Percentiles rank a stretch among this genome's conserved stretches.
These are phyloP conservation scores for Stentor roeselii DNA, from an alignment of 73 alveolate species.

Conservation along the genomic window DNA sequence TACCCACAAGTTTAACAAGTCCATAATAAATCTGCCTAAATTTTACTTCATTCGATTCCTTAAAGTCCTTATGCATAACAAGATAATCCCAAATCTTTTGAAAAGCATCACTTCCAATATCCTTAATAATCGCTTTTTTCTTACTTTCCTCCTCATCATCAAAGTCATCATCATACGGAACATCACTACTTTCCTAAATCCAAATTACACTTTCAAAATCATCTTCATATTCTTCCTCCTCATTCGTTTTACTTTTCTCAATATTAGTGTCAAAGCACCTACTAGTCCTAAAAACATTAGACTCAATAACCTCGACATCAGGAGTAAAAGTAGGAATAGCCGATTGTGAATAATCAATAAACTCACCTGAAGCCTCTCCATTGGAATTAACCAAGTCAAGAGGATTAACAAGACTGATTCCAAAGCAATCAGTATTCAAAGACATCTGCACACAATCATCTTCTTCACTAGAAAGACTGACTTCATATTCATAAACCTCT, in stretches of 20 bases:
- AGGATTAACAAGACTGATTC: neutral
- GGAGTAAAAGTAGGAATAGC: neutral
- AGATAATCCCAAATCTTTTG: neutral
- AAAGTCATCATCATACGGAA: slow-evolving; percentile 17
- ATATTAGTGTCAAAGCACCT: neutral
- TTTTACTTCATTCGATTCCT: neutral
- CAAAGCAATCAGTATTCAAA: neutral
- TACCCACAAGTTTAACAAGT: neutral
- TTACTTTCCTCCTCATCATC: slow-evolving; percentile 19
- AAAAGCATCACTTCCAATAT: neutral
- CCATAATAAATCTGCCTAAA: neutral
- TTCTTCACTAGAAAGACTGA: slow-evolving; percentile 2
- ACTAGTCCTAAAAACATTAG: neutral
- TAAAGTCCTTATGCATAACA: neutral
- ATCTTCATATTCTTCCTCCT: slow-evolving; percentile 22
- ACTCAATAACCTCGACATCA: neutral
- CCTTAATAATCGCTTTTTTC: neutral
- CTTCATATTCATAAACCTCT: neutral
- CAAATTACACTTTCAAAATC: slow-evolving; percentile 3
- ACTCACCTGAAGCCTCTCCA: neutral
- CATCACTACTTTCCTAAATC: neutral
- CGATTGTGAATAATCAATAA: neutral
- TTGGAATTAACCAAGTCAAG: neutral
- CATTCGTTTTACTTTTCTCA: neutral
- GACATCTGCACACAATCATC: neutral